Evolutionary conservation across 2,329 filamentous ascomycete species (phyloP).

Genomic region (Penicillium griseofulvum): DNA sequence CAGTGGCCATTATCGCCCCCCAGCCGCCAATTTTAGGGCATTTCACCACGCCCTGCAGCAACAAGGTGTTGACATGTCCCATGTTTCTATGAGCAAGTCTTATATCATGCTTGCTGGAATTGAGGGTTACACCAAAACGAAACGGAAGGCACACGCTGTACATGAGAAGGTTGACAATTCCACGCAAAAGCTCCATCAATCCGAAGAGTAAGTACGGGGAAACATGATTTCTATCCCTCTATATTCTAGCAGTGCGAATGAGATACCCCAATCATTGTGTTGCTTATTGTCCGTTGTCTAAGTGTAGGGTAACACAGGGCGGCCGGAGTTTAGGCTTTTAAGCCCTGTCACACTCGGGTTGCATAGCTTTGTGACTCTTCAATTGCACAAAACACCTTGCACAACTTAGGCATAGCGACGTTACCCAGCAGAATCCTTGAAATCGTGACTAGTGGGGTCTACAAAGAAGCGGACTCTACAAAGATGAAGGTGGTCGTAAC

Average conservation of each 20-base stretch:
- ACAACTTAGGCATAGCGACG: not conserved
- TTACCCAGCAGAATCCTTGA: not conserved
- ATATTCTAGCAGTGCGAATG: not conserved
- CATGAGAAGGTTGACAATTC: slow-evolving; percentile 22
- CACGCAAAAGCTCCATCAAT: not conserved
- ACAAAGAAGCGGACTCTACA: slow-evolving; percentile 13
- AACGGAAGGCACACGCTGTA: slow-evolving; percentile 31
- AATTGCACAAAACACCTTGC: not conserved
- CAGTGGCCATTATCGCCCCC: slow-evolving; percentile 81
- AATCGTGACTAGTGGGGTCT: not conserved
- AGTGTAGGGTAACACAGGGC: not conserved
- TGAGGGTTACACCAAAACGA: slow-evolving; percentile 72
- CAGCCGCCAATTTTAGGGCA: slow-evolving; percentile 75
- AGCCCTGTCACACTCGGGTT: not conserved
- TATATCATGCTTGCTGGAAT: slow-evolving; percentile 81
- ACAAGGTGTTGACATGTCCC: slow-evolving; percentile 73
- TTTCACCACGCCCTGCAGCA: slow-evolving; percentile 73
- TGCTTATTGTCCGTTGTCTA: not conserved
- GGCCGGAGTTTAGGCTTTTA: not conserved
- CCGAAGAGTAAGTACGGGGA: not conserved
- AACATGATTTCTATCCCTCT: not conserved
- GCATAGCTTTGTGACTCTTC: not conserved
- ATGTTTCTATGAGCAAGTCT: slow-evolving; percentile 73
- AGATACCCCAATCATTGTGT: not conserved
- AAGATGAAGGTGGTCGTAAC: not conserved